Evolutionary conservation across 2,329 filamentous ascomycete species (phyloP).

Genomic region (Penicillium expansum): DNA sequence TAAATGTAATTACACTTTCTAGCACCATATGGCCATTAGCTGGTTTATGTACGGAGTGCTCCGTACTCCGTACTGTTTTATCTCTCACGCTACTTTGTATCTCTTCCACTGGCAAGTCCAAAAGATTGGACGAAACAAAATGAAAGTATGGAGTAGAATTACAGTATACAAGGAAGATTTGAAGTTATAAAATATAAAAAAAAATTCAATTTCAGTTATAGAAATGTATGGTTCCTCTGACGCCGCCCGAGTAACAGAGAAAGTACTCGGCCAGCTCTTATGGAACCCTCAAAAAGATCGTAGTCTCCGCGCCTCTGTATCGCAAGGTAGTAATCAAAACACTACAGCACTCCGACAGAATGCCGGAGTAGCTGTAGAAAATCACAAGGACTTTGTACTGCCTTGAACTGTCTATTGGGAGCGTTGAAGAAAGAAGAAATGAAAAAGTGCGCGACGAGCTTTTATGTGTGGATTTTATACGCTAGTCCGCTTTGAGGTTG

Average conservation of each 20-base stretch:
- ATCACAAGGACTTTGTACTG: slow-evolving; percentile 53
- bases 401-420: slow-evolving; percentile 83
- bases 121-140: background rate
- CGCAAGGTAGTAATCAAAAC: slow-evolving; percentile 63
- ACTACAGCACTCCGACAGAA: slow-evolving; percentile 64
- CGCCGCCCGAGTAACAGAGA: slow-evolving; percentile 71
- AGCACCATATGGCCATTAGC: no score
- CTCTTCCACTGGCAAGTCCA: background rate
- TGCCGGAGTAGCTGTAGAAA: slow-evolving; percentile 56
- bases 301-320: slow-evolving; percentile 60
- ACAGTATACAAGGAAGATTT: background rate
- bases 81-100: no score
- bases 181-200: background rate
- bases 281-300: slow-evolving; percentile 53
- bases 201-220: slow-evolving; percentile 8
- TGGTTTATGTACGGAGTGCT: no score
- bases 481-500: slow-evolving; percentile 30
- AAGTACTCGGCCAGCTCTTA: slow-evolving; percentile 72
- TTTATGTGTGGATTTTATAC: slow-evolving; percentile 18
- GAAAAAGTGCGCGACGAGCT: slow-evolving; percentile 18
- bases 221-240: slow-evolving; percentile 76
- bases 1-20: no score
- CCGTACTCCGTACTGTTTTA: no score
- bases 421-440: slow-evolving; percentile 55
- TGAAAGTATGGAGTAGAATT: no score